Evolutionary conservation across 768 basidiomycete genomes (phyloP).

Genomic region (Paxillus ammoniavirescens): DNA sequence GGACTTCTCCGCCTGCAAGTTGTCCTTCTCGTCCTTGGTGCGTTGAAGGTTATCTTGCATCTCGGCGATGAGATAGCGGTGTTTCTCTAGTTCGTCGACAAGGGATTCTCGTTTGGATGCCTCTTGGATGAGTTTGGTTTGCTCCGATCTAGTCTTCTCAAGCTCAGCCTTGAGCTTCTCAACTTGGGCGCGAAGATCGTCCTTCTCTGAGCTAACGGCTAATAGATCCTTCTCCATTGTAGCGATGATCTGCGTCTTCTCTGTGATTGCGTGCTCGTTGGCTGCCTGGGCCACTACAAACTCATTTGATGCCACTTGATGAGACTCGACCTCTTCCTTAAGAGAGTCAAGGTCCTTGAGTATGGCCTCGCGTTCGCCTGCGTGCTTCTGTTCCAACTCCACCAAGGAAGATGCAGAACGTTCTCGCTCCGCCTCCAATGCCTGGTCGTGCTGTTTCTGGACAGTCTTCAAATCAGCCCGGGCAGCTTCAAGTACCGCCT

Average conservation of each 20-base stretch:
- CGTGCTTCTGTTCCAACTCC: slow-evolving; percentile 15
- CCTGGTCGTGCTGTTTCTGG: slow-evolving; percentile 14
- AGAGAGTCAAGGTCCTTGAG: slow-evolving; percentile 49
- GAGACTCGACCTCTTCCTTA: slow-evolving; percentile 49
- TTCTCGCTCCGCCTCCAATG: slow-evolving; percentile 29
- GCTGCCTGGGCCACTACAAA: slow-evolving; percentile 32
- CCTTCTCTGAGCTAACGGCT: slow-evolving; percentile 37
- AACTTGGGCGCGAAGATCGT: slow-evolving; percentile 40
- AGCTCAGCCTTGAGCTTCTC: slow-evolving; percentile 58
- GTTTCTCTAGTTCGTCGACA: slow-evolving; percentile 71
- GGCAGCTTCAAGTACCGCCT: slow-evolving; percentile 58
- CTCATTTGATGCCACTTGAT: slow-evolving; percentile 47
- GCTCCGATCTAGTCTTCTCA: slow-evolving; percentile 53
- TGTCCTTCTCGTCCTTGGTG: slow-evolving; percentile 81
- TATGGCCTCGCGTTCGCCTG: slow-evolving; percentile 29
- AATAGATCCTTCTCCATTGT: slow-evolving; percentile 51
- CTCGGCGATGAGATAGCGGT: slow-evolving; percentile 74
- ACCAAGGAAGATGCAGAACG: slow-evolving; percentile 18
- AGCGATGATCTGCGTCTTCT: slow-evolving; percentile 48
- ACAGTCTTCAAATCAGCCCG: slow-evolving; percentile 40
- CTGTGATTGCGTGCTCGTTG: slow-evolving; percentile 47
- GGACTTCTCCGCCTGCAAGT: slow-evolving; percentile 66
- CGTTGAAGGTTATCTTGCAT: slow-evolving; percentile 75
- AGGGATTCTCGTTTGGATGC: slow-evolving; percentile 74
- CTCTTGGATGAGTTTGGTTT: slow-evolving; percentile 64